Conservation (phyloP, 805 yeast genomes). For the Grigorovia humatica region DNA sequence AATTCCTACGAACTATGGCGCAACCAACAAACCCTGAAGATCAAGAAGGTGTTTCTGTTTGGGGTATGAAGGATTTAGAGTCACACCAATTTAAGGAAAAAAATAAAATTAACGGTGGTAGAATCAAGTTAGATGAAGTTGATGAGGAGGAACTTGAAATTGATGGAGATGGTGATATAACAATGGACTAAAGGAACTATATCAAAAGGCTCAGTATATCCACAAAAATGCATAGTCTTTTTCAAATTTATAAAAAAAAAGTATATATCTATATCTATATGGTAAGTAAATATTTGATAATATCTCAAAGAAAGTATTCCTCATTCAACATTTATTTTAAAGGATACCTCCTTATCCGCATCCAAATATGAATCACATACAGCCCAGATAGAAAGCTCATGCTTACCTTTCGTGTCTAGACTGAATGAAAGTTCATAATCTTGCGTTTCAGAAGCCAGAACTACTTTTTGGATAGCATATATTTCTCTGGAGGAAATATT, state of each 20-base stretch:
- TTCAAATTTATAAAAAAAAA: no score
- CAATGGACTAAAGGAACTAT: conserved; percentile 8
- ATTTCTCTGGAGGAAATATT: conserved; percentile 48
- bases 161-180: conserved; percentile 20
- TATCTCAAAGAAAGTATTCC: background rate
- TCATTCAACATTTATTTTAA: conserved; percentile 38
- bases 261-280: no score
- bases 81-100: conserved; percentile 35
- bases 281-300: no score
- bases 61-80: conserved; percentile 67
- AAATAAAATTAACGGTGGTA: background rate
- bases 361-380: conserved; percentile 89
- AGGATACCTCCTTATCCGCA: conserved; percentile 71
- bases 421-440: conserved; percentile 43
- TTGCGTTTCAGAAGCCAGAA: conserved; percentile 43
- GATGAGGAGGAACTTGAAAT: background rate
- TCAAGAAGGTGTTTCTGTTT: conserved; percentile 88
- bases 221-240: background rate
- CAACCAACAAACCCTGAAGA: conserved; percentile 86
- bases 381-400: conserved; percentile 64
- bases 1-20: conserved; percentile 84
- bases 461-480: conserved; percentile 61
- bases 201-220: background rate
- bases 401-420: conserved; percentile 51
- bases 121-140: background rate